Evolutionary conservation across 75 land plant genomes (phyloP), one percentile per base, ranked within the genome.

Genomic region (Adiantum capillusveneris): DNA sequence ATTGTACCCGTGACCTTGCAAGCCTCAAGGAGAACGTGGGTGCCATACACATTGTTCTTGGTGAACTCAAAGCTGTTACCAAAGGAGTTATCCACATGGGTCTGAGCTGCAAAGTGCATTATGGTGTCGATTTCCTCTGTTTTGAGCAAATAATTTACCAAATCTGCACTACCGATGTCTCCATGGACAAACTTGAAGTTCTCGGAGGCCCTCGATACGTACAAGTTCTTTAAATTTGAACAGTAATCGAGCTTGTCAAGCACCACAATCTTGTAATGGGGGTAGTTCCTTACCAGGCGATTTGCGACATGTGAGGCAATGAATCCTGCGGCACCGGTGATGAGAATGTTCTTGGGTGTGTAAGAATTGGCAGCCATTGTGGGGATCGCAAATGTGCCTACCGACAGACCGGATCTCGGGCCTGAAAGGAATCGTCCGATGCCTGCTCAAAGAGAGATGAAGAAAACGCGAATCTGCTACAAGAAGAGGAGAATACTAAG

Each of bases 151-250:
- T 65, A 82, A 69, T 82, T 78, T 45, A 84, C 87, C 49, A 84
- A 78, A 64, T 82, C 85, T n/a, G 82, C 87, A 50, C 81, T 82
- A 6, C 65, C 82, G 29, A 84, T 84, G 53, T 84, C 87, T 1
- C 87, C 87, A 55, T 72, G 79, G 41, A 84, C 86, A 56, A 84
- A 84, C 73, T 84, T 84, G 81, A 84, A 84, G 25, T 82, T 84
- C 21, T 63, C 59, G 30, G 78, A 70, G 2, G 78, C 68, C 18
- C 57, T 67, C 2, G 86, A 78, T 0, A 79, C 75, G 49, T 39
- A 57, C 29, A 84, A 75, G 34, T 84, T 84, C 63, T 84, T 84
- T n/a, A 78, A 57, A 45, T 78, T 84, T 14, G 86, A 83, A 76
- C 87, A 84, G 66, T 84, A 84, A 53, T 84, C 87, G 25, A 82